phyloP scores from a whole-genome alignment of 345 rosid genomes.

The Sisymbrium altissimum region DNA sequence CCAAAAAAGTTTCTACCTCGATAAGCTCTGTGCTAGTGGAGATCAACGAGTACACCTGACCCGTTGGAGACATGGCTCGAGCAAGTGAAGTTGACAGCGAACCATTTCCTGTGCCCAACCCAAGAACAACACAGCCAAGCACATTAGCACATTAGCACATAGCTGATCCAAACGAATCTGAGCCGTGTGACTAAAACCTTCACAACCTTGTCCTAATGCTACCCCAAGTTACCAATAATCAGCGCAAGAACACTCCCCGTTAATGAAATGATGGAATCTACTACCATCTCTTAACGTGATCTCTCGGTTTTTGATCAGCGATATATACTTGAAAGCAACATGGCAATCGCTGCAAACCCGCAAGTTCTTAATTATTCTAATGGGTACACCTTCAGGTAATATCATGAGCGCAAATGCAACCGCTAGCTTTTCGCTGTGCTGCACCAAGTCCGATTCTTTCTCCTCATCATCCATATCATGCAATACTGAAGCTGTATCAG shows the following conservation, averaged over 20 bases:
- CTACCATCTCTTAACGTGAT: slow-evolving; percentile 70
- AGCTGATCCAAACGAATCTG: slow-evolving; percentile 71
- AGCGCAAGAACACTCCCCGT: slow-evolving; percentile 69
- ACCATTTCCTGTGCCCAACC: slow-evolving; percentile 77
- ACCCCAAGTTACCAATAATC: slow-evolving; percentile 61
- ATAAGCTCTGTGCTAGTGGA: too few relatives aligned
- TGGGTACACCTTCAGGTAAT: slow-evolving; percentile 47
- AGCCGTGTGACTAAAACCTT: slow-evolving; percentile 67
- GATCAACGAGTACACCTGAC: too few relatives aligned
- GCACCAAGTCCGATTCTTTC: slow-evolving; percentile 61
- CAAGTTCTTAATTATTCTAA: slow-evolving; percentile 79
- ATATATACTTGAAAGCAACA: slow-evolving; percentile 63
- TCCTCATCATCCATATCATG: slow-evolving; percentile 83
- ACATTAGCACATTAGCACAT: slow-evolving; percentile 57
- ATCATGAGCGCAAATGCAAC: slow-evolving; percentile 68
- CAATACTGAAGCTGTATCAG: slow-evolving; percentile 58
- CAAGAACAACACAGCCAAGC: slow-evolving; percentile 75
- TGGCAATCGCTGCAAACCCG: slow-evolving; percentile 77
- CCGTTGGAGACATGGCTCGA: slow-evolving; percentile 54
- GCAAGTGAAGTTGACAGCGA: slow-evolving; percentile 70
- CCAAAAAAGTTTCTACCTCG: too few relatives aligned
- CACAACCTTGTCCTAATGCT: neutral
- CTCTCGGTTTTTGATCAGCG: slow-evolving; percentile 55
- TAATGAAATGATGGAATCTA: slow-evolving; percentile 78
- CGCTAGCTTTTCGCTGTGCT: slow-evolving; percentile 78